Conservation (phyloP, 257 asterid genomes). For the Petunia axillaris region DNA sequence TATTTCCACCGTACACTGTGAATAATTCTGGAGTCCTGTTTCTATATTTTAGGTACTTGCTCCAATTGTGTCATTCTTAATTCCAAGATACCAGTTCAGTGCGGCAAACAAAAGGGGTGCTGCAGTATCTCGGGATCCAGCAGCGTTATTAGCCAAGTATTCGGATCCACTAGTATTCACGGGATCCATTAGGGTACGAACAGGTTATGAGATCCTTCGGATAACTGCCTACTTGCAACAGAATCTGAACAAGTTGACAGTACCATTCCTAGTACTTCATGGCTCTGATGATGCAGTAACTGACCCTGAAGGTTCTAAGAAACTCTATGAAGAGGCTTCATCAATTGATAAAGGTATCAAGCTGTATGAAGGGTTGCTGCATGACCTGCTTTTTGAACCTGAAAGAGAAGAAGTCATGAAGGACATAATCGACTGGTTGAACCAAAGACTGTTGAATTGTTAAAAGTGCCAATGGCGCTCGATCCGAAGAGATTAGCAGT, state of each 20-base stretch:
- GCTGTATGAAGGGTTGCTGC: slow-evolving; percentile 74
- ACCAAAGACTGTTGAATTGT: slow-evolving; percentile 42
- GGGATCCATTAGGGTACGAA: slow-evolving; percentile 78
- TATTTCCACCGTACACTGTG: neutral
- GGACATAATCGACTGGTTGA: slow-evolving; percentile 71
- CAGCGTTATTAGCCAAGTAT: slow-evolving; percentile 78
- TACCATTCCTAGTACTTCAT: slow-evolving; percentile 84
- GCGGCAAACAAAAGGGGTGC: slow-evolving; percentile 86
- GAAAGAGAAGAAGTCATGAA: slow-evolving; percentile 69
- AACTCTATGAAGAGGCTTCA: slow-evolving; percentile 70
- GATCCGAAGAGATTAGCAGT: slow-evolving; percentile 2
- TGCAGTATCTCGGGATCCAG: slow-evolving; percentile 75
- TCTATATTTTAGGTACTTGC: slow-evolving; percentile 66
- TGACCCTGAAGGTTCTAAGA: slow-evolving; percentile 76
- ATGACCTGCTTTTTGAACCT: slow-evolving; percentile 84
- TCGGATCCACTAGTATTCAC: slow-evolving; percentile 95
- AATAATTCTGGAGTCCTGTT: neutral
- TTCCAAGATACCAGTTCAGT: slow-evolving; percentile 82
- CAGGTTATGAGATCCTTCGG: slow-evolving; percentile 84
- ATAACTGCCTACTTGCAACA: slow-evolving; percentile 64
- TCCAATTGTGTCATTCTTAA: slow-evolving; percentile 65
- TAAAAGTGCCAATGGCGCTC: neutral
- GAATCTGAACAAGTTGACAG: slow-evolving; percentile 56
- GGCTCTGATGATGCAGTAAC: slow-evolving; percentile 82
- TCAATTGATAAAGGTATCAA: slow-evolving; percentile 74